These are phyloP conservation scores for Phycomyces nitens DNA, from an alignment of 192 early-diverging fungal genomes.

Conservation along the genomic window DNA sequence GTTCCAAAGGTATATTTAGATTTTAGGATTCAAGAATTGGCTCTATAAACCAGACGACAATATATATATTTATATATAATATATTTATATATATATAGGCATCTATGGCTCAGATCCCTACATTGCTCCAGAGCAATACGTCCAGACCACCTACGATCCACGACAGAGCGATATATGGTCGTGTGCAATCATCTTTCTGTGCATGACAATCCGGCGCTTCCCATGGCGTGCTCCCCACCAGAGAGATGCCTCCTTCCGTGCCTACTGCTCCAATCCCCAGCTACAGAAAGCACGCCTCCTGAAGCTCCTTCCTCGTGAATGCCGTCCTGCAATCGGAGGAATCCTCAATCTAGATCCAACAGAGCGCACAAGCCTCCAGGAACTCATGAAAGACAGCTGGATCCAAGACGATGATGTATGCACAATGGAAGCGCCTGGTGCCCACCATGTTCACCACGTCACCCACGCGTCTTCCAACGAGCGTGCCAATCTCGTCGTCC, in stretches of 20 bases:
- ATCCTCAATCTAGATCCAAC: conserved; percentile 61
- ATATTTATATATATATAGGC: too few species aligned
- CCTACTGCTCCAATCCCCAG: conserved; percentile 17
- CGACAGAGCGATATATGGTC: conserved; percentile 89
- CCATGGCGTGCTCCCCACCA: conserved; percentile 64
- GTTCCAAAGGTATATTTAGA: conserved; percentile 46
- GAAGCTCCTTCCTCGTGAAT: conserved; percentile 57
- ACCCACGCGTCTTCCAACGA: background rate
- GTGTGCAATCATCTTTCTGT: conserved; percentile 84
- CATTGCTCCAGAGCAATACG: conserved; percentile 89
- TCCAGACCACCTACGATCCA: conserved; percentile 70
- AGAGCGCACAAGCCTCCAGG: conserved; percentile 56
- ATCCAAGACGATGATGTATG: conserved; percentile 61
- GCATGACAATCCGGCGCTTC: conserved; percentile 68
- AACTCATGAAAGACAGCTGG: conserved; percentile 74
- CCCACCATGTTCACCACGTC: conserved; percentile 34
- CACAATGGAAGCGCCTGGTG: conserved; percentile 4
- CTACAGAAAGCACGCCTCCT: conserved; percentile 38
- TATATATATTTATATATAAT: too few species aligned
- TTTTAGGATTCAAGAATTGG: too few species aligned
- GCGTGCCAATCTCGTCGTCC: conserved; percentile 25
- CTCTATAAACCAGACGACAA: too few species aligned
- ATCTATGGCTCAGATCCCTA: conserved; percentile 93
- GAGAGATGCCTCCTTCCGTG: conserved; percentile 48
- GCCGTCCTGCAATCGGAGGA: conserved; percentile 53